Evolutionary conservation across 106 monocot species (phyloP).

Genomic region (Acorus calamus): DNA sequence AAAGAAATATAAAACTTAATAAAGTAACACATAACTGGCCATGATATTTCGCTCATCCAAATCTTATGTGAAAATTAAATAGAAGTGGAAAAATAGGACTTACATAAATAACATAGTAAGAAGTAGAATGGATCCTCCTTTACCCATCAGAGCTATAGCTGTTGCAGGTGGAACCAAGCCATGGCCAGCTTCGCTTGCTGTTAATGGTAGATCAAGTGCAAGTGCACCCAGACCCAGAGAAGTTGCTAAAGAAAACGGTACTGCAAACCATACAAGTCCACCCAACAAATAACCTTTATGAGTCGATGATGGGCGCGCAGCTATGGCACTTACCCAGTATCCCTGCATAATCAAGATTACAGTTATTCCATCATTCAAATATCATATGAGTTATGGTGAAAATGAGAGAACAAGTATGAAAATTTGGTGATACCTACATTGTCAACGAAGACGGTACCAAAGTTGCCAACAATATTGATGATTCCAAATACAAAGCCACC

Average conservation of each 20-base stretch:
- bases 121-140: conserved; percentile 86
- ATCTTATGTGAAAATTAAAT: not conserved
- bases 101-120: conserved; percentile 99
- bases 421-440: conserved; percentile 42
- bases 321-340: conserved; percentile 97
- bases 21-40: too few relatives aligned
- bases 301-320: conserved; percentile 94
- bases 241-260: conserved; percentile 91
- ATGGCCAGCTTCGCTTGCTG: conserved; percentile 55
- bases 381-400: not conserved
- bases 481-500: conserved; percentile 94
- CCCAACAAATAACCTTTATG: conserved; percentile 97
- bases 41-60: too few relatives aligned
- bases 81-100: conserved; percentile 12
- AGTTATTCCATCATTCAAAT: not conserved
- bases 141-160: conserved; percentile 87
- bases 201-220: conserved; percentile 89
- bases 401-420: not conserved
- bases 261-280: conserved; percentile 96
- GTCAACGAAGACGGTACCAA: conserved; percentile 97
- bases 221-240: conserved; percentile 91
- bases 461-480: conserved; percentile 97
- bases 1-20: too few relatives aligned
- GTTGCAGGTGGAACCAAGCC: conserved; percentile 97
- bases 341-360: conserved; percentile 37